Evolutionary conservation across 2,329 filamentous ascomycete genomes (phyloP).

Genomic region (Chrysoporthe deuterocubensis): DNA sequence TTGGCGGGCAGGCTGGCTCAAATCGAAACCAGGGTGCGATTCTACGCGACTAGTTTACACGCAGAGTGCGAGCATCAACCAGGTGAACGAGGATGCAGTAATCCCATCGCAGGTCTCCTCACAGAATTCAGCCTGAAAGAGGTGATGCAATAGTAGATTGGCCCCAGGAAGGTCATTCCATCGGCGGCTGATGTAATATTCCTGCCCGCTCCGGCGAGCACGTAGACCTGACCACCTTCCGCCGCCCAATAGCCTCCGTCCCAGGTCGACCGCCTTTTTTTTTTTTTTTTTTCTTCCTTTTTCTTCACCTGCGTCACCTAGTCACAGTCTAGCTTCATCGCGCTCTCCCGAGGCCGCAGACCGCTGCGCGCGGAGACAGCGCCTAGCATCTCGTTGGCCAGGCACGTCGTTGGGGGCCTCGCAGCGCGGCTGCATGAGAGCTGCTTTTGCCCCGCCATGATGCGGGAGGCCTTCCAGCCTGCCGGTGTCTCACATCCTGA

Average conservation of each 20-base stretch:
- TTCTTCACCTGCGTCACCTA: background rate
- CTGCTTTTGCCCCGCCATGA: background rate
- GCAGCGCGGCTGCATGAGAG: conserved; percentile 9
- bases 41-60: background rate
- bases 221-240: no score
- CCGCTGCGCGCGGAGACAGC: background rate
- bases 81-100: background rate
- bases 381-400: background rate
- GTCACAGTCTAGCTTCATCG: background rate
- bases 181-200: no score
- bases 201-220: no score
- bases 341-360: background rate
- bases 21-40: no score
- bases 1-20: no score
- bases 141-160: no score
- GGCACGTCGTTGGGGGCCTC: background rate
- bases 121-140: no score
- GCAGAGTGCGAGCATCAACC: background rate
- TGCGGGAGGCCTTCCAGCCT: conserved; percentile 10
- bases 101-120: no score
- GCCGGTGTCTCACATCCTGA: background rate
- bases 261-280: no score
- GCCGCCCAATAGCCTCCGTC: no score
- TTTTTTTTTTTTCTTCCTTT: background rate
- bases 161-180: no score